A percentile compares a stretch with the other conserved stretches of the same genome.
Conservation (phyloP, 176 grass and related monocot genomes). For the Hordeum vulgare region DNA sequence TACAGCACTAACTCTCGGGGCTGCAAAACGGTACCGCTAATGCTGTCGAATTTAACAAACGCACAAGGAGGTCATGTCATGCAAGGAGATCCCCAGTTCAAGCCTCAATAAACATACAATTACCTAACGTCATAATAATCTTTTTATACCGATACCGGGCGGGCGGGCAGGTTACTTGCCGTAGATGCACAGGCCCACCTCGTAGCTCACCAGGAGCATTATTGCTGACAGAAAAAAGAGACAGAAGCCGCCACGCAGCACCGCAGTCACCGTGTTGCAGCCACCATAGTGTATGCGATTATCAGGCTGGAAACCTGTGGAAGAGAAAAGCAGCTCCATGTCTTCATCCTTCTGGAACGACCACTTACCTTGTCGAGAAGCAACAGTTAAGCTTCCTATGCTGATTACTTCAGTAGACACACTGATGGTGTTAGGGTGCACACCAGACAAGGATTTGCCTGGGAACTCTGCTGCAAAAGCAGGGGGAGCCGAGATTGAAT, state of each 20-base stretch:
- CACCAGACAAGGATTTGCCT: slow-evolving; percentile 30
- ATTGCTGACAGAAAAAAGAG: slow-evolving; percentile 67
- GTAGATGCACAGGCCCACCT: slow-evolving; percentile 64
- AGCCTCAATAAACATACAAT: slow-evolving; percentile 25
- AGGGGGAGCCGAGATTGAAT: slow-evolving; percentile 67
- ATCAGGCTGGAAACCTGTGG: slow-evolving; percentile 40
- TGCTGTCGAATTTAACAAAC: slow-evolving; percentile 31
- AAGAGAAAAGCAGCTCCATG: slow-evolving; percentile 40
- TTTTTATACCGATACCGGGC: slow-evolving; percentile 6
- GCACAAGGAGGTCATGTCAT: slow-evolving; percentile 26
- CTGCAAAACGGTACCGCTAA: slow-evolving; percentile 42
- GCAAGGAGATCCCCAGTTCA: slow-evolving; percentile 27
- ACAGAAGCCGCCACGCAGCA: slow-evolving; percentile 71
- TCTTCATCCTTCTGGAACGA: slow-evolving; percentile 39
- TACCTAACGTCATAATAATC: slow-evolving; percentile 29
- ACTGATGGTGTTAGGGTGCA: slow-evolving; percentile 31
- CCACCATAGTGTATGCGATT: slow-evolving; percentile 36
- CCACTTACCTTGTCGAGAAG: slow-evolving; percentile 33
- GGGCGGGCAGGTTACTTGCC: slow-evolving; percentile 38
- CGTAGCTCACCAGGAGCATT: slow-evolving; percentile 68
- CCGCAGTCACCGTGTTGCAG: slow-evolving; percentile 31
- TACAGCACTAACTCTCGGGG: slow-evolving; percentile 30
- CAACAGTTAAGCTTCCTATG: slow-evolving; percentile 33
- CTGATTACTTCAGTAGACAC: slow-evolving; percentile 58
- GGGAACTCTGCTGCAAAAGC: slow-evolving; percentile 77